Evolutionary conservation across 805 yeast species (phyloP), one percentile per base, ranked within the genome.

Genomic region (Naumovozyma dairenensis): DNA sequence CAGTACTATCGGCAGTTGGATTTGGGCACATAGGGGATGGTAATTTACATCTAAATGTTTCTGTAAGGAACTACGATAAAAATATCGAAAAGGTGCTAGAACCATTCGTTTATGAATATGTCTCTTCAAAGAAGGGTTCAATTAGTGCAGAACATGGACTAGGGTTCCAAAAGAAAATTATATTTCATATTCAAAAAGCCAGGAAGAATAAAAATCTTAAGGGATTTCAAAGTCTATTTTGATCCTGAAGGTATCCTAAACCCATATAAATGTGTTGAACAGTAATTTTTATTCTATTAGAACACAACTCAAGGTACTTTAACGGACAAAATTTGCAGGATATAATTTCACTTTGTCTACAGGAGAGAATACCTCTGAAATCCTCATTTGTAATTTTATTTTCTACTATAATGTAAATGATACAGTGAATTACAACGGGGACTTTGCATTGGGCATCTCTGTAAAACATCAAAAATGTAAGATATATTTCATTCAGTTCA

Each of bases 1-100:
- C 96, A 2, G 96, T 83, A 2, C 78, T 84, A 34, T 80, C 75
- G 40, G 94, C 93, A 8, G 77, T 89, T 44, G 98, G 98, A 0
- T 92, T 89, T 51, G 98, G 98, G n/a, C 98, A 92, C 53, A 72
- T 92, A 49, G 98, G 98, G 36, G 98, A 92, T 55, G 97, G 98
- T 34, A 92, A 92, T 61, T 66, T 92, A 50, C 98, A 92, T 59
- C 72, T 92, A 53, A 92, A 92, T 54, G 93, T 92, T 33, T 80
- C 93, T 28, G 94, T 86, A 13, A 74, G 96, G 58, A 71, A 75
- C 49, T 92, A 92, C 61, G 69, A 69, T 42, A 79, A 82, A 55
- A 72, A 69, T 18, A 82, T 92, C 35, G 97, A 92, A 61, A 63
- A 71, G 35, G 73, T 71, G 2, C 68, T 92, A 41, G 98, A 92